These are phyloP conservation scores for Spergularia marina DNA, from an alignment of 148 eudicot species.

Conservation along the genomic window DNA sequence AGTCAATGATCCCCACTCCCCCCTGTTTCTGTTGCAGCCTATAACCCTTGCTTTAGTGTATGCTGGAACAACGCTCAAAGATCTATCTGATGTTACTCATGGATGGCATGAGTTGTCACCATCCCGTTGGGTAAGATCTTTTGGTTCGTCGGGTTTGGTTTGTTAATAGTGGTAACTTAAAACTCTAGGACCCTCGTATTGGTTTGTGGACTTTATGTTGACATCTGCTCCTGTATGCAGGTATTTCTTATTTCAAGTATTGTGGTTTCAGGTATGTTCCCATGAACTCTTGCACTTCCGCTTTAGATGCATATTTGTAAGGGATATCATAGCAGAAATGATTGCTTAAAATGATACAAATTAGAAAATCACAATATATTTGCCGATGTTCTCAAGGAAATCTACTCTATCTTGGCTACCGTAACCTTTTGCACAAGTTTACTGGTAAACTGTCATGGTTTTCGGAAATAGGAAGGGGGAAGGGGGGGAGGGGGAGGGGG, in stretches of 20 bases:
- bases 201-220: conserved; percentile 7
- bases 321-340: not conserved
- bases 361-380: not conserved
- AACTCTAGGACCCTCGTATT: not conserved
- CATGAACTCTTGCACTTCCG: not conserved
- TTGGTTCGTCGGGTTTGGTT: conserved; percentile 8
- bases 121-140: conserved; percentile 70
- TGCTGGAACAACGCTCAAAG: conserved; percentile 88
- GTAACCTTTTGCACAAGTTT: not conserved
- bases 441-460: not conserved
- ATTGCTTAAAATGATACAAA: not conserved
- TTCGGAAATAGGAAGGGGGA: not conserved
- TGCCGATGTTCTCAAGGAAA: not conserved
- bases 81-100: conserved; percentile 93
- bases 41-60: conserved; percentile 83
- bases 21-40: conserved; percentile 54
- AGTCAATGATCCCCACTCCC: not conserved
- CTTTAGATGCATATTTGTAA: not conserved
- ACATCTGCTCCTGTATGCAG: conserved; percentile 47
- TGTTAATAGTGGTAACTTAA: not conserved
- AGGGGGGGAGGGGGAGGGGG: not conserved
- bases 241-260: conserved; percentile 54
- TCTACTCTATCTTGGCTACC: not conserved
- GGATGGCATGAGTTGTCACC: conserved; percentile 75
- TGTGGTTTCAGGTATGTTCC: conserved; percentile 67